Conservation (phyloP, 2,329 filamentous ascomycete species). For the Verticillium albo-atrum region DNA sequence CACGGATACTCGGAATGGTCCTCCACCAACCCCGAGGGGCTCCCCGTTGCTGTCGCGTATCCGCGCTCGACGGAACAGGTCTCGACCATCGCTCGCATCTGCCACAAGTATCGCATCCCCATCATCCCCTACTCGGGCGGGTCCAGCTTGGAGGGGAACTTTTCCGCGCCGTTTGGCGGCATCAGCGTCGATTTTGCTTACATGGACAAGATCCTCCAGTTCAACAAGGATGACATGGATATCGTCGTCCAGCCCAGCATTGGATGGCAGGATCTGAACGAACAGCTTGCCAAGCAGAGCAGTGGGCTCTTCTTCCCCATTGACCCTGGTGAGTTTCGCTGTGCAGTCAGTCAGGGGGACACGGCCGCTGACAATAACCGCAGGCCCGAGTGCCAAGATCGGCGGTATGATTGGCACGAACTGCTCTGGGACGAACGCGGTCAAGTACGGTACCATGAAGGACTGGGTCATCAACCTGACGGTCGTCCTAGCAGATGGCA, state of each 20-base stretch:
- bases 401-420: conserved; percentile 82
- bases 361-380: neutral
- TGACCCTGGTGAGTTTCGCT: conserved; percentile 59
- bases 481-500: conserved; percentile 74
- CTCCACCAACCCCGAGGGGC: conserved; percentile 52
- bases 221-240: conserved; percentile 88
- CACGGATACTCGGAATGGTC: conserved; percentile 69
- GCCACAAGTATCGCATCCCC: conserved; percentile 73
- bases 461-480: conserved; percentile 84
- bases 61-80: conserved; percentile 58
- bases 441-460: conserved; percentile 81
- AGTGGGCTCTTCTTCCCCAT: conserved; percentile 86
- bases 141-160: conserved; percentile 84
- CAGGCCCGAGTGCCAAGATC: conserved; percentile 63
- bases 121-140: conserved; percentile 86
- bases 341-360: neutral
- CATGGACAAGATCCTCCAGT: conserved; percentile 77
- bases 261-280: conserved; percentile 88
- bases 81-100: conserved; percentile 59
- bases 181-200: conserved; percentile 84
- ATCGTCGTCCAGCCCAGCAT: conserved; percentile 87
- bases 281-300: conserved; percentile 54
- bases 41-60: conserved; percentile 62
- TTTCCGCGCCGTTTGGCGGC: conserved; percentile 80
- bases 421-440: conserved; percentile 73